These are phyloP conservation scores for Liquidambar formosana DNA, from an alignment of 164 flowering plant species.

Conservation along the genomic window DNA sequence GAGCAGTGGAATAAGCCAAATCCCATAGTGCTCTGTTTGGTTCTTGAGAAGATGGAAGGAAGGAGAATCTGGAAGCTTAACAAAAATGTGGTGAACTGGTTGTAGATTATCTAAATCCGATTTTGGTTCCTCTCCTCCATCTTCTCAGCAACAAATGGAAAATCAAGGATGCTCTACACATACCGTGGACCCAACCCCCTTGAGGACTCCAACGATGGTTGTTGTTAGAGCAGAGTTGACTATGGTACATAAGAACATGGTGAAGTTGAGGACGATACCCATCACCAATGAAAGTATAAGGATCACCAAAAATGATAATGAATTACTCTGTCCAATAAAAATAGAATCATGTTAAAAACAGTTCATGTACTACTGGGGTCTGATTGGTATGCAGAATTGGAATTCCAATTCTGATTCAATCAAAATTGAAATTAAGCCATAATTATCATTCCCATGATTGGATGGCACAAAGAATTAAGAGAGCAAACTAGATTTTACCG, in stretches of 20 bases:
- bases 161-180: constrained; percentile 14
- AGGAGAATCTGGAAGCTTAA: too few relatives aligned
- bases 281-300: constrained; percentile 83
- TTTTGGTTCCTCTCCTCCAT: background rate
- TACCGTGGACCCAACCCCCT: constrained; percentile 99
- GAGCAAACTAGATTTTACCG: too few relatives aligned
- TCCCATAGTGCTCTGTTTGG: too few relatives aligned
- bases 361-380: background rate
- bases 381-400: constrained; percentile 51
- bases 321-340: constrained; percentile 59
- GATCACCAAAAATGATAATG: constrained; percentile 62
- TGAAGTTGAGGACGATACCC: constrained; percentile 93
- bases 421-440: too few relatives aligned
- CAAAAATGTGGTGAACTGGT: too few relatives aligned
- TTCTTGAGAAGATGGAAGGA: too few relatives aligned
- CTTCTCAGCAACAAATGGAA: background rate
- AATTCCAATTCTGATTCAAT: constrained; percentile 8
- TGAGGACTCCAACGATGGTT: constrained; percentile 97
- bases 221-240: constrained; percentile 99
- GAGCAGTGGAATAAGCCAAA: too few relatives aligned
- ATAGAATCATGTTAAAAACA: background rate
- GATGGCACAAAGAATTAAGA: too few relatives aligned
- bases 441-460: too few relatives aligned
- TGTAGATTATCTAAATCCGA: too few relatives aligned
- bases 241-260: constrained; percentile 96